phyloP scores from a whole-genome alignment of 306 rosid species.

The Acmispon strigosus region DNA sequence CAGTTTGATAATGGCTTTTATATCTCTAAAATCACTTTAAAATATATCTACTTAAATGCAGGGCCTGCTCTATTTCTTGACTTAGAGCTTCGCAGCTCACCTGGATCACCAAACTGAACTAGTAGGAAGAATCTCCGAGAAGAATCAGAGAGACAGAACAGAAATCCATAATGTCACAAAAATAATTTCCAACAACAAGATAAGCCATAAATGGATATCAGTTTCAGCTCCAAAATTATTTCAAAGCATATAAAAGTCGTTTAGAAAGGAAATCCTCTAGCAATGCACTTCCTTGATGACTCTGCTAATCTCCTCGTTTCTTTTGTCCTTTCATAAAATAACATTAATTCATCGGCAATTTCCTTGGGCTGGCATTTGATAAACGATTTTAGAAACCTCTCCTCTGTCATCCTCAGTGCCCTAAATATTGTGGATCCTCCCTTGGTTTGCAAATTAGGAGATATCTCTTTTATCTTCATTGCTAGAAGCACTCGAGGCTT shows the following conservation, averaged over 20 bases:
- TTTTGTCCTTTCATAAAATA: slow-evolving; percentile 49
- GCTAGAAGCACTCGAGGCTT: slow-evolving; percentile 57
- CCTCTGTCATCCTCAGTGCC: slow-evolving; percentile 65
- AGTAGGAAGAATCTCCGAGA: background rate
- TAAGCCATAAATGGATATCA: slow-evolving; percentile 6
- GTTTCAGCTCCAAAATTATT: slow-evolving; percentile 8
- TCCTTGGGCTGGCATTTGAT: slow-evolving; percentile 40
- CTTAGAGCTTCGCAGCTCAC: background rate
- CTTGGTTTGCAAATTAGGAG: slow-evolving; percentile 17
- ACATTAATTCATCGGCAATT: slow-evolving; percentile 53
- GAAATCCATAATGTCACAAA: background rate
- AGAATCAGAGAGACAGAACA: background rate
- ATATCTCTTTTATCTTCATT: slow-evolving; percentile 56
- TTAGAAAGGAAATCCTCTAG: slow-evolving; percentile 68
- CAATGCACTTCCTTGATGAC: slow-evolving; percentile 36
- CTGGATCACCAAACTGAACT: background rate
- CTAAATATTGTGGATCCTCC: slow-evolving; percentile 18
- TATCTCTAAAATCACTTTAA: background rate
- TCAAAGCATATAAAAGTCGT: slow-evolving; percentile 1
- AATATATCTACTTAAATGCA: background rate
- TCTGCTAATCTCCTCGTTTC: slow-evolving; percentile 57
- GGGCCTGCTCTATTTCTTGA: background rate
- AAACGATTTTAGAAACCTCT: slow-evolving; percentile 45
- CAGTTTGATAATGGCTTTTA: background rate
- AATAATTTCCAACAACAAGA: background rate